phyloP scores from a whole-genome alignment of 345 rosid species.

The Syzygium aqueum region DNA sequence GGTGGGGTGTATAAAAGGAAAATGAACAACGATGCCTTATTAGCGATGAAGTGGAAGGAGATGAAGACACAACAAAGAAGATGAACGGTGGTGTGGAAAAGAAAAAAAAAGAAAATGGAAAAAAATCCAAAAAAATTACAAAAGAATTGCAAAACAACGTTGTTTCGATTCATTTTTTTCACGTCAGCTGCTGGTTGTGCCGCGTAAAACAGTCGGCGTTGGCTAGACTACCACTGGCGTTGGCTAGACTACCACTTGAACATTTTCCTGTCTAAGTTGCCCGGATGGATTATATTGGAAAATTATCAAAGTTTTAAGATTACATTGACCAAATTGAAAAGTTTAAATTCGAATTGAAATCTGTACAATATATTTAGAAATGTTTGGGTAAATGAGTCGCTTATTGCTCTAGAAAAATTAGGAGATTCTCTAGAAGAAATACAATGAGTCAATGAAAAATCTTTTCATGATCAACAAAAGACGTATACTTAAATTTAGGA shows the following conservation, averaged over 20 bases:
- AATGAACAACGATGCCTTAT: not conserved
- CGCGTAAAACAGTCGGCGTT: fast-evolving
- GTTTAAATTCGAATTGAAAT: no score
- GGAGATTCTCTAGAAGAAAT: no score
- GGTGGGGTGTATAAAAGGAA: not conserved
- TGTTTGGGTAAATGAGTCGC: no score
- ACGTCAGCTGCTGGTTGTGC: fast-evolving
- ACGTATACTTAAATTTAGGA: not conserved
- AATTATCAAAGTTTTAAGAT: not conserved
- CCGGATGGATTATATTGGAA: fast-evolving
- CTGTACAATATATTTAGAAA: no score
- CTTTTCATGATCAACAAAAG: not conserved
- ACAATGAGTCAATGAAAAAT: not conserved
- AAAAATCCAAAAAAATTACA: no score
- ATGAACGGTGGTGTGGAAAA: not conserved
- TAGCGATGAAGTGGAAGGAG: not conserved
- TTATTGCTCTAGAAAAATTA: no score
- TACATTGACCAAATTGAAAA: no score
- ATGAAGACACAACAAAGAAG: no score
- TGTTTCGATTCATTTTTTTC: not conserved
- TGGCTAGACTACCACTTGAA: no score
- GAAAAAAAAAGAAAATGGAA: no score
- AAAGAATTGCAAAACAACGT: no score
- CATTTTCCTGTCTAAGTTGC: no score
- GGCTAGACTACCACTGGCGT: fast-evolving